Evolutionary conservation across 2,329 filamentous ascomycete genomes (phyloP).

Genomic region (Lachnellula hyalina): DNA sequence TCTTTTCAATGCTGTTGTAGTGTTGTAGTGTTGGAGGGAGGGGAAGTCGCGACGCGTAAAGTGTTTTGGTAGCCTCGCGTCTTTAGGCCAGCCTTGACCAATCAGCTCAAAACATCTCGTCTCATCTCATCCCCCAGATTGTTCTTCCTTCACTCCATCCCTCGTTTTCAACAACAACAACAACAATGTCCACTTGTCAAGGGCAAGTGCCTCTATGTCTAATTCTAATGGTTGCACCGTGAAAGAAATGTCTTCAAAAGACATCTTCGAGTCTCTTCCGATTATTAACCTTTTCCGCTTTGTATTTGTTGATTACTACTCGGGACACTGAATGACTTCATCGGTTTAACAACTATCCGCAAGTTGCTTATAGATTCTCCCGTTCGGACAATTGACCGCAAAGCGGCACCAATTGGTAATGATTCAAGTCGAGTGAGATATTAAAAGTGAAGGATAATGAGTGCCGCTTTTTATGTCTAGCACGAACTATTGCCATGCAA

Average conservation of each 20-base stretch:
- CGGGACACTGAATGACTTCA: neutral
- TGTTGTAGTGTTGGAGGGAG: neutral
- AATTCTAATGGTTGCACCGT: no score
- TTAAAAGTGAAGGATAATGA: no score
- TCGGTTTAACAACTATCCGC: neutral
- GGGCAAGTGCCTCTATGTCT: no score
- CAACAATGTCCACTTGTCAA: no score
- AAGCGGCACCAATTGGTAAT: no score
- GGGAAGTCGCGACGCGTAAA: constrained; percentile 3
- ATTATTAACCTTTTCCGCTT: neutral
- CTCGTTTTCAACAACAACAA: no score
- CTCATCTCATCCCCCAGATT: no score
- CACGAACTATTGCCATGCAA: no score
- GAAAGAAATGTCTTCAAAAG: neutral
- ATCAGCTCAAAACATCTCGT: no score
- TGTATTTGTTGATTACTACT: neutral
- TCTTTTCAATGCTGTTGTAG: neutral
- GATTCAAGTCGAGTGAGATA: no score
- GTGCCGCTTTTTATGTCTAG: no score
- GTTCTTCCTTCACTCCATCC: no score
- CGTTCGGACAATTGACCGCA: neutral
- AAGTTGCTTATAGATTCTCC: neutral
- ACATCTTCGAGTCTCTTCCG: neutral
- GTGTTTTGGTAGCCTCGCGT: constrained; percentile 6
- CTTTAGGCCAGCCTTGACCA: neutral